Evolutionary conservation across 2,329 filamentous ascomycete genomes (phyloP), one percentile per base, ranked within the genome.

Genomic region (Penicillium sumatraense): DNA sequence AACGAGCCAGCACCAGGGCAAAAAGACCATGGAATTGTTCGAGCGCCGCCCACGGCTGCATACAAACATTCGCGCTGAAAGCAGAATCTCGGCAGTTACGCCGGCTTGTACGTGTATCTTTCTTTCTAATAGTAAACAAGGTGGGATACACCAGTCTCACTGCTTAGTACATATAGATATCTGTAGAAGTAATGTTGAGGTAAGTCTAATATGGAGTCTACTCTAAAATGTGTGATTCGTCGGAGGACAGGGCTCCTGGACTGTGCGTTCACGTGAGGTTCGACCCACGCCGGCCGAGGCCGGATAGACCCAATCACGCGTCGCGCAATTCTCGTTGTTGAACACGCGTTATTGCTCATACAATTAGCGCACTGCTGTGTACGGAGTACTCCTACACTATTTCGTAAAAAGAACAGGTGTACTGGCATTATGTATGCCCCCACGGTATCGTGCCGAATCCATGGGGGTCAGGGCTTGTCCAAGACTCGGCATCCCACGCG

Each of bases 201-300:
- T 23, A 42, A 27, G 16, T 44, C 23, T 44, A 14, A 44, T 7
- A 42, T 44, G 40, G 40, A 44, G 40, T 6, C 40, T 8, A 13
- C 20, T 42, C 38, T 14, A 24, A 5, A 13, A 31, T 14, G 38
- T 20, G 24, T 58, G 55, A 62, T 62, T 62, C 58, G 60, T 46
- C 60, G 60, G 60, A 62, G 60, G 60, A 62, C 60, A 60, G 60
- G 53, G 60, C 60, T 62, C 60, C 60, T 38, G 41, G 41, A 51
- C 47, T 50, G 23, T 40, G 44, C 42, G 27, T 38, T 54, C 60
- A 60, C 57, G 60, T 62, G 60, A 58, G 46, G 31, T n/a, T 29
- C 24, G 51, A 49, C 52, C 53, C 53, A 55, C 36, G 45, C 38
- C 20, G 27, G 33, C n/a, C 16, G 36, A 48, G 31, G 35, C 26